Conservation (phyloP, 1,284 basidiomycete genomes). For the Peniophora sp. region DNA sequence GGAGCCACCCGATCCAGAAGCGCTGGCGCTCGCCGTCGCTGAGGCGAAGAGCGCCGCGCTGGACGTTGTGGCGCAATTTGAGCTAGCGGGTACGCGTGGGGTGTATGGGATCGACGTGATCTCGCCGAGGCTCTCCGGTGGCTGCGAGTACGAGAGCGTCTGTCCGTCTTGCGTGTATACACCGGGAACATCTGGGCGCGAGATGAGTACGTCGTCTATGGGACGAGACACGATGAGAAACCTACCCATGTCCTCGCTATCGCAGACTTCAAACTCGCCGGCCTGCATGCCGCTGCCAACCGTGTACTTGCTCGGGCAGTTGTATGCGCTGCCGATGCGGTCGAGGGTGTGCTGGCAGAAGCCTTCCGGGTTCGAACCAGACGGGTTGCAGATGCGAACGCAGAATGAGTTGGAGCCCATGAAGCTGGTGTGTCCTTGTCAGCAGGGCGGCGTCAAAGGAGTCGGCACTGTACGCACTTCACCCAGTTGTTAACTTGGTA, state of each 20-base stretch:
- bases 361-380: slow-evolving; percentile 27
- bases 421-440: slow-evolving; percentile 24
- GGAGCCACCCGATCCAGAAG: neutral
- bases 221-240: neutral
- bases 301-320: slow-evolving; percentile 12
- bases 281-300: slow-evolving; percentile 10
- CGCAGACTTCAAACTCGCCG: slow-evolving; percentile 35
- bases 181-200: neutral
- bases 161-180: neutral
- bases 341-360: slow-evolving; percentile 42
- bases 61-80: slow-evolving; percentile 52
- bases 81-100: slow-evolving; percentile 48
- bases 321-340: slow-evolving; percentile 42
- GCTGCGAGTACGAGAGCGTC: slow-evolving; percentile 41
- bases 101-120: slow-evolving; percentile 56
- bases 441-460: neutral
- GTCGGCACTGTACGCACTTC: slow-evolving; percentile 21
- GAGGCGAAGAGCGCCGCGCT: slow-evolving; percentile 44
- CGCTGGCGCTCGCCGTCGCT: neutral
- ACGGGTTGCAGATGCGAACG: slow-evolving; percentile 45
- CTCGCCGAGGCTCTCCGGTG: slow-evolving; percentile 48
- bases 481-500: slow-evolving; percentile 38
- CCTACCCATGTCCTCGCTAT: slow-evolving; percentile 48
- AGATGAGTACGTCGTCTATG: neutral
- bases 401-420: slow-evolving; percentile 40